Base-by-base conservation (phyloP, 192 early-diverging fungal species). In the Coemansia sp. region DNA sequence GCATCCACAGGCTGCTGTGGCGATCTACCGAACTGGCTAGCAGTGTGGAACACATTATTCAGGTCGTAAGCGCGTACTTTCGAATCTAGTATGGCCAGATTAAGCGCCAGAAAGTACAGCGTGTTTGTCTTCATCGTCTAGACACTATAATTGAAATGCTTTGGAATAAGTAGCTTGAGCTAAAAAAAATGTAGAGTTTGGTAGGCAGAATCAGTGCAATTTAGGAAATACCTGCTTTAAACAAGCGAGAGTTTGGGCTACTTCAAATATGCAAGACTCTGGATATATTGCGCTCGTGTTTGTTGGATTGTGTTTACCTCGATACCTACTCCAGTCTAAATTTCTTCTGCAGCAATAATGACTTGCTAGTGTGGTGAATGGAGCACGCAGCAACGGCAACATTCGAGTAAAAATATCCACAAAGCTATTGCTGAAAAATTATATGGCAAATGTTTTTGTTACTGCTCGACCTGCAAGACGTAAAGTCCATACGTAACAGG, bases 51-150 rank as follows among this genome's bases (percentile, higher is more conserved):
- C 9, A 30, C 9, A 0, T 4, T 21, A 5, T 52, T 46, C 7
- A 32, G n/a, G 12, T 42, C 44, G 23, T 27, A 25, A 6, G 25
- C 58, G 22, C 42, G 32, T 24, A 50, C 56, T 21, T 50, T 19
- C 43, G 31, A 63, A 24, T 63, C 71, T 23, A 67, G 28, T 0
- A 64, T 47, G 4, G 57, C 61, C 16, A 67, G 35, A 31, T 64
- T 50, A 31, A 45, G 28, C 6, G 65, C 65, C 33, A 72, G 33
- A 40, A 46, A 64, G 24, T 18, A 67, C 10, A 74, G 19, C 33
- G 43, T 56, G 57, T 44, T 67, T 56, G 48, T 33, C 28, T 67
- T 74, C 71, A 74, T 67, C 44, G 25, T 5, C 30, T 44, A 59
- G 31, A 24, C 6, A 5, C n/a, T 50, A 25, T 16, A 38, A 14